Base-by-base conservation (phyloP, 75 land plant genomes). In the Picea sitchensis region DNA sequence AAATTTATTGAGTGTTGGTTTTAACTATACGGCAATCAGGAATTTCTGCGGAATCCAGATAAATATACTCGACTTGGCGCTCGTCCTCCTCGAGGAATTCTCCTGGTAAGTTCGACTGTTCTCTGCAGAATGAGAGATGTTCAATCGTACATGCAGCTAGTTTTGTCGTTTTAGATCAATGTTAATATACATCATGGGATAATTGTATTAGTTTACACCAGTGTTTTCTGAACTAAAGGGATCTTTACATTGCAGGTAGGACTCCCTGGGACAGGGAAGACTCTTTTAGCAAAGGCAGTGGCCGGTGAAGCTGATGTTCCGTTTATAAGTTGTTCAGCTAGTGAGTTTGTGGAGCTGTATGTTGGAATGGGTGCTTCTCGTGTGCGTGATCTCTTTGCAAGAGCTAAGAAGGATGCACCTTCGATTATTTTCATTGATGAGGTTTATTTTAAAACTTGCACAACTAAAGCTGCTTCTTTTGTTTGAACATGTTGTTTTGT, bases 301-400 rank as follows among this genome's bases (percentile, higher is more conserved):
- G 98, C 99, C 77, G 98, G 99, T 32, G 99, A 95, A 86, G 99
- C 98, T 82, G 98, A 95, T 71, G 99, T 97, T 11, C 99, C 99
- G 0, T 97, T 97, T 78, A 93, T 97, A 61, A 97, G 96, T 81
- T 97, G 99, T 83, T 97, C 98, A 75, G 98, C 98, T n/a, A 97
- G 98, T 90, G 99, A 97, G 69, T 97, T 97, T 90, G 98, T 97
- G 9, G 98, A 97, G 79, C 75, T 97, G 54, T 97, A 93, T 90
- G 99, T 97, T 76, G 99, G 99, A 65, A 97, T 97, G 98, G 99
- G 99, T 23, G 99, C 99, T 21, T 97, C 99, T 44, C 91, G 99
- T 78, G 99, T 97, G 59, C 91, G 99, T 74, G 99, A 97, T 79
- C 88, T 97, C 13, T 97, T 97, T 90, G 87, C 98, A 72, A 89